Base-by-base conservation (phyloP, 2,329 filamentous ascomycete genomes). In the Dothistroma septosporum region DNA sequence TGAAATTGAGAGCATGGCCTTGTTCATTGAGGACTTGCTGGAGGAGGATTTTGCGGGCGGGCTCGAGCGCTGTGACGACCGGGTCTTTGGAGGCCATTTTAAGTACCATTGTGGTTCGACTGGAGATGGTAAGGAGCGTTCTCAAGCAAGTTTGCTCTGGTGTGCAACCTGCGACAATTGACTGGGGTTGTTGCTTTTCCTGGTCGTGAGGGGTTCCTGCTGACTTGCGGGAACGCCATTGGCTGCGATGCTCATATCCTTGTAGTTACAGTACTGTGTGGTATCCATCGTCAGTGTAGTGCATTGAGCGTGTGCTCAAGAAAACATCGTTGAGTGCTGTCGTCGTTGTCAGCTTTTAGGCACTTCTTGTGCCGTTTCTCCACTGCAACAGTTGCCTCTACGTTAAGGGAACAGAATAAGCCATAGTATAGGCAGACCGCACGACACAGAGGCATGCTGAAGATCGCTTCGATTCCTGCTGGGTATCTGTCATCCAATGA, bases 21-120 rank as follows among this genome's bases (percentile, higher is more conserved):
- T 35, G 24, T 32, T 53, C 50, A n/a, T 53, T 35, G 28, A 53
- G 50, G 24, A 53, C 50, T n/a, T 53, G 50, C 28, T 35, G 50
- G 2, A 53, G 31, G 50, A 53, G 50, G 11, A 53, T 53, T n/a
- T 53, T 53, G 24, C 50, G 50, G 16, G 50, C 50, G 16, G 50
- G 50, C 28, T 53, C 24, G 22, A 53, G 31, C n/a, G 50, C 50
- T 21, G 50, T 53, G 50, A 53, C 16, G 31, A 53, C 24, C 21
- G 50, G 50, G 31, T 53, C 50, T 35, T 53, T 32, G 12, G 50
- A 32, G 24, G n/a, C 31, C 50, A 53, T 53, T 14, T 32, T 53
- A n/a, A 35, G 14, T 11, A 35, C 31, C 16, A 35, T 53, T n/a
- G 19, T 44, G 4, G 33, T 16, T 44, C 3, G 8, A n/a, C 41